Evolutionary conservation across 176 grass and related monocot species (phyloP), one percentile per base, ranked within the genome.

Genomic region (Hordeum marinum): DNA sequence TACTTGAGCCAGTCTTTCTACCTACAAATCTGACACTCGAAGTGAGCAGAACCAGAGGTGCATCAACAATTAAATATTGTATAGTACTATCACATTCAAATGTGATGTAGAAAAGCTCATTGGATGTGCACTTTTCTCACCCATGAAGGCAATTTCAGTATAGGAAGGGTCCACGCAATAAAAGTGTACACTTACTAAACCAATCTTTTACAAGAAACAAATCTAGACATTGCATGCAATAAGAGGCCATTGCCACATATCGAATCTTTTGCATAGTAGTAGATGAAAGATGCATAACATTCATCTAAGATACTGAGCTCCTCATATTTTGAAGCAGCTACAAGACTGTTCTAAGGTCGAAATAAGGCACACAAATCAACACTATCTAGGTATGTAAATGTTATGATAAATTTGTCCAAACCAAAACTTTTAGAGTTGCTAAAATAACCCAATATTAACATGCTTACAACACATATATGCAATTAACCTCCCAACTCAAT

Each of bases 1-100:
- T 46, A 46, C 45, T 46, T 46, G 13, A 46, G 24, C 65, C 15
- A 15, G 25, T 40, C 60, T 63, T 82, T 77, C 62, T 69, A 82
- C 45, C 72, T 46, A 46, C 12, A 46, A 61, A 77, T 69, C 86
- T 83, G 86, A 20, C 43, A 45, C 32, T 27, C 7, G 75, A 68
- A 61, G 75, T 46, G 6, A 82, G 45, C 24, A 43, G 8, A 21
- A 18, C 0, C 9, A 3, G 77, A 76, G 66, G 27, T 17, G 17
- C n/a, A 61, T 82, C 50, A 9, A 8, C 2, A 3, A 61, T 23
- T 2, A 8, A n/a, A 54, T 4, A 72, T 46, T 6, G 46, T 26
- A 55, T 39, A 63, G 42, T 31, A n/a, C 45, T 26, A 6, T 37
- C 9, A 79, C 3, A 70, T 27, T 50, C 42, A 31, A 31, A 63